Conservation (phyloP, 202 grass and related monocot genomes). For the Cymbopogon flexuosus region DNA sequence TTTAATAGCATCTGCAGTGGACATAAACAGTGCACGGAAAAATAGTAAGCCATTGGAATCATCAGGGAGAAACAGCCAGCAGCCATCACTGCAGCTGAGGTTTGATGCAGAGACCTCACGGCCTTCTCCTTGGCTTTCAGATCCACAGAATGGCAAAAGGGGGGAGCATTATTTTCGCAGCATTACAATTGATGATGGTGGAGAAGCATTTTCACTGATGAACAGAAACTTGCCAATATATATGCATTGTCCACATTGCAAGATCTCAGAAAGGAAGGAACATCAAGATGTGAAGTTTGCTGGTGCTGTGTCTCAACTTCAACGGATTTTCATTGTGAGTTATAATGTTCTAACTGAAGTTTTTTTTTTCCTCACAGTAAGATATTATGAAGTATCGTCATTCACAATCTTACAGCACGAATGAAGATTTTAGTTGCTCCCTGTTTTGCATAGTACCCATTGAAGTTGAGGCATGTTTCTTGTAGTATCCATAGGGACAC, state of each 20-base stretch:
- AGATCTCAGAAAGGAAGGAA: constrained; percentile 45
- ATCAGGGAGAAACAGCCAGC: constrained; percentile 49
- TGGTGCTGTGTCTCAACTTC: constrained; percentile 73
- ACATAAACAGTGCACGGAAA: constrained; percentile 34
- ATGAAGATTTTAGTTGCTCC: constrained; percentile 2
- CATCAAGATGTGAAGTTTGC: constrained; percentile 61
- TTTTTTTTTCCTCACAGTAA: constrained; percentile 12
- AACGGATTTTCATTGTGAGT: constrained; percentile 91
- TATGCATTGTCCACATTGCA: constrained; percentile 94
- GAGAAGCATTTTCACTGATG: constrained; percentile 75
- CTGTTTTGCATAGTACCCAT: neutral
- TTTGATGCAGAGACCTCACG: constrained; percentile 5
- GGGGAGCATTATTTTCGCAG: constrained; percentile 37
- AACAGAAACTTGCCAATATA: constrained; percentile 92
- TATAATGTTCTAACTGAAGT: neutral
- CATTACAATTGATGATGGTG: constrained; percentile 54
- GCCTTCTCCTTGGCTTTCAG: constrained; percentile 32
- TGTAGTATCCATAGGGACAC: neutral
- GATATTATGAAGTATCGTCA: neutral
- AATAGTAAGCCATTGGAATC: constrained; percentile 37
- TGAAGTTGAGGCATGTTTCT: neutral
- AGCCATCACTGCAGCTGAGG: constrained; percentile 31
- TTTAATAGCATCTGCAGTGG: constrained; percentile 7
- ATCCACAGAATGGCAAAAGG: constrained; percentile 36
- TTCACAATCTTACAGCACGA: neutral